A percentile compares a stretch with the other conserved stretches of the same genome.
phyloP scores from a whole-genome alignment of 768 basidiomycete genomes.

The Hypholoma sublateritium region DNA sequence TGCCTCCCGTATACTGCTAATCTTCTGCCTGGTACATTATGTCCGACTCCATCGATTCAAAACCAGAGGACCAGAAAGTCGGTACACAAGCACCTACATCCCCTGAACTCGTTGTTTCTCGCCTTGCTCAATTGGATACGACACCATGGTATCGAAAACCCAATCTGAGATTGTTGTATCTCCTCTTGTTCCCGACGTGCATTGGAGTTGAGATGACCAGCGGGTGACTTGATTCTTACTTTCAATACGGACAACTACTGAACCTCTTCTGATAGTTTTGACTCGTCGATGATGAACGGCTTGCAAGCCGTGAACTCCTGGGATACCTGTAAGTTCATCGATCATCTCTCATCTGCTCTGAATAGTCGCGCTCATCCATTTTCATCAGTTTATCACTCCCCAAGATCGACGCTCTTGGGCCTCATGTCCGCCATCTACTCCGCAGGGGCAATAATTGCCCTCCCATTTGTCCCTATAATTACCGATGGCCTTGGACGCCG shows the following conservation, averaged over 20 bases:
- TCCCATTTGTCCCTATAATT: slow-evolving; percentile 53
- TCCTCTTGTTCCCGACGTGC: slow-evolving; percentile 59
- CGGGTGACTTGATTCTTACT: slow-evolving; percentile 34
- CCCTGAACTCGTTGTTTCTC: slow-evolving; percentile 35
- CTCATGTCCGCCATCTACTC: slow-evolving; percentile 60
- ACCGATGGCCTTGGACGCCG: slow-evolving; percentile 53
- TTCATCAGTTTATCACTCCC: slow-evolving; percentile 48
- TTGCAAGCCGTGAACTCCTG: slow-evolving; percentile 59
- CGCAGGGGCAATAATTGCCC: slow-evolving; percentile 53
- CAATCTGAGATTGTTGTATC: slow-evolving; percentile 54
- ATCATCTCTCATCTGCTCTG: not conserved
- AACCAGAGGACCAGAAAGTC: not conserved
- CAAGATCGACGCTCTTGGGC: slow-evolving; percentile 55
- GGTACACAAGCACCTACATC: not conserved
- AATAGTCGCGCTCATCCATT: not conserved
- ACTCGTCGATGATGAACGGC: slow-evolving; percentile 64
- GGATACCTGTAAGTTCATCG: slow-evolving; percentile 48
- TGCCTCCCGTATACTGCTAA: no score
- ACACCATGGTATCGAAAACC: slow-evolving; percentile 64
- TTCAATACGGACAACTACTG: not conserved
- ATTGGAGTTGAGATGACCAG: slow-evolving; percentile 65
- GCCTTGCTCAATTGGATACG: slow-evolving; percentile 48
- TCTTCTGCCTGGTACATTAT: not conserved
- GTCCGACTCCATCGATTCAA: slow-evolving; percentile 3
- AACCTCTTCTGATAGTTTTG: slow-evolving; percentile 38